These are phyloP conservation scores for Oryza rufipogon DNA, from an alignment of 176 grass and related monocot species.

Conservation along the genomic window DNA sequence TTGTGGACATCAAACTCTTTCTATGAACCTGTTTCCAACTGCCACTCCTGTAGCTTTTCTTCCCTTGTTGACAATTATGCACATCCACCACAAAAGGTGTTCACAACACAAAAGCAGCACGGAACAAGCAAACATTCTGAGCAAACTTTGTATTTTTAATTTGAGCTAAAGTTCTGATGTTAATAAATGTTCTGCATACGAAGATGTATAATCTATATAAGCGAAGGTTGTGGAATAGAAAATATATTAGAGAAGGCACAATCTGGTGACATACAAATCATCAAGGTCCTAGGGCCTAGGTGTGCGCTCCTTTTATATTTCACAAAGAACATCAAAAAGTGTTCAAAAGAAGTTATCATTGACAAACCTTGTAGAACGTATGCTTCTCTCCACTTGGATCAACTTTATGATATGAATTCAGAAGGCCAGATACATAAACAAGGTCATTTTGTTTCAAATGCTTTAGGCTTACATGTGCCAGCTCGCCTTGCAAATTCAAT, in stretches of 20 bases:
- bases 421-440: slow-evolving; percentile 50
- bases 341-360: neutral
- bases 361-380: slow-evolving; percentile 52
- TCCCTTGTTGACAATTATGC: too few relatives aligned
- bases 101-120: neutral
- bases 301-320: neutral
- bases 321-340: neutral
- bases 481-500: slow-evolving; percentile 18
- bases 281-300: neutral
- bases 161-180: too few relatives aligned
- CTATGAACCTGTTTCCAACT: too few relatives aligned
- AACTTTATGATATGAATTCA: slow-evolving; percentile 42
- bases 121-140: neutral
- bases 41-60: too few relatives aligned
- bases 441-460: slow-evolving; percentile 60
- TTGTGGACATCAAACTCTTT: too few relatives aligned
- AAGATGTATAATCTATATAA: neutral
- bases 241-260: neutral
- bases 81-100: neutral
- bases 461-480: slow-evolving; percentile 49
- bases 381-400: slow-evolving; percentile 27
- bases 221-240: neutral
- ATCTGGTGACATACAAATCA: slow-evolving; percentile 21
- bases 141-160: neutral
- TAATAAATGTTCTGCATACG: neutral